Conservation (phyloP, 306 rosid genomes). For the Fragaria nilgerrensis region DNA sequence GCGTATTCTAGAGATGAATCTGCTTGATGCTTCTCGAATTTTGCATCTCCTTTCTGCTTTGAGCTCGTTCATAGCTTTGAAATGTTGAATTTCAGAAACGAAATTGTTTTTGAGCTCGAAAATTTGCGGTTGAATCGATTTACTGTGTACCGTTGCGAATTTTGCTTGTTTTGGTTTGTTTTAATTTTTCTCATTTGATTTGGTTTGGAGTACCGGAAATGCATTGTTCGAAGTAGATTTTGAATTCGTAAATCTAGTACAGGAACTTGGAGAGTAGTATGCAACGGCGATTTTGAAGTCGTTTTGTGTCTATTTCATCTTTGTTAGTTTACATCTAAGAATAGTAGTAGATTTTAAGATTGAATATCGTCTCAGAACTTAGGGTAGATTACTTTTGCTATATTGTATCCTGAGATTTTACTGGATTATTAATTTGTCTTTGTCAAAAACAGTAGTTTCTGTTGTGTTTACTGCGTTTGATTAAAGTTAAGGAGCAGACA, state of each 20-base stretch:
- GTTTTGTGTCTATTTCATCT: not conserved
- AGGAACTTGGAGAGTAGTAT: not conserved
- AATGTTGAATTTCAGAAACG: not conserved
- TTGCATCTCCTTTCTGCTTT: not conserved
- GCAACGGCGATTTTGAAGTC: not conserved
- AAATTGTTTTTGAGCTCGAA: not conserved
- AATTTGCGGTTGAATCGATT: not conserved
- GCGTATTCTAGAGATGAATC: not conserved
- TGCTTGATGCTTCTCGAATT: conserved; percentile 6
- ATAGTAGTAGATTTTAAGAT: not conserved
- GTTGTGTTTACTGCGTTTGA: not conserved
- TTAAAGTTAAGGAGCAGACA: not conserved
- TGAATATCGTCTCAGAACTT: not conserved
- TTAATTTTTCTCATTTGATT: not conserved
- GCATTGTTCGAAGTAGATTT: not conserved
- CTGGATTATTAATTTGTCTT: not conserved
- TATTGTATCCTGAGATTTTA: not conserved
- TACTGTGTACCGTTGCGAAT: not conserved
- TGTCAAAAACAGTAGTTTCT: not conserved
- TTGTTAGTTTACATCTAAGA: not conserved
- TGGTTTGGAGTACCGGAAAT: not conserved
- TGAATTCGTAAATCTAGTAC: not conserved
- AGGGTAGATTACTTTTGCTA: not conserved
- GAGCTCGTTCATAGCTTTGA: not conserved
- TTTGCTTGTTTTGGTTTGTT: not conserved